Percentiles rank a stretch among this genome's conserved stretches.
Conservation (phyloP, 2,329 filamentous ascomycete genomes). For the Fusarium domesticum region DNA sequence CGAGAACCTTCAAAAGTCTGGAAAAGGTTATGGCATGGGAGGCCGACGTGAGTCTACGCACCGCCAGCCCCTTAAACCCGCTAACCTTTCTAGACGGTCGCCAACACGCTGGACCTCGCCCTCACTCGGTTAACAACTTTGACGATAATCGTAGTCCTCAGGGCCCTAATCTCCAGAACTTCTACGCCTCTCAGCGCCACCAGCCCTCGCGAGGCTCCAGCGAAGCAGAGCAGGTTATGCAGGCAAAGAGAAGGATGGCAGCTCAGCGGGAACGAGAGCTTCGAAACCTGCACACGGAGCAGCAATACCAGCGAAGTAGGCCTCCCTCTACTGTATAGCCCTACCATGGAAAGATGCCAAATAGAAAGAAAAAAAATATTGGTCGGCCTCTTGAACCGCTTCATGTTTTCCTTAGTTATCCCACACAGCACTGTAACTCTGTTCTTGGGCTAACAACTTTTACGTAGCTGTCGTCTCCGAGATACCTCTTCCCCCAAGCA, state of each 20-base stretch:
- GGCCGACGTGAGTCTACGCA: conserved; percentile 77
- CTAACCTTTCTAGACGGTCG: conserved; percentile 70
- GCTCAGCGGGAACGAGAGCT: conserved; percentile 98
- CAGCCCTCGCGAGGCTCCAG: conserved; percentile 76
- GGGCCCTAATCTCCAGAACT: conserved; percentile 80
- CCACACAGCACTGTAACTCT: conserved; percentile 29
- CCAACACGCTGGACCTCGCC: conserved; percentile 63
- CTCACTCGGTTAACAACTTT: conserved; percentile 83
- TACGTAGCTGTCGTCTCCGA: conserved; percentile 53
- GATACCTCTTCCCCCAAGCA: conserved; percentile 36
- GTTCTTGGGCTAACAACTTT: conserved; percentile 38
- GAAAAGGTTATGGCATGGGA: conserved; percentile 76
- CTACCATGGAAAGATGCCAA: conserved; percentile 38
- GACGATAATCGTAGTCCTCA: conserved; percentile 67
- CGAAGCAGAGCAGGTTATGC: conserved; percentile 98
- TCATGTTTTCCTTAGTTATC: conserved; percentile 26
- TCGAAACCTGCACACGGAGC: conserved; percentile 99
- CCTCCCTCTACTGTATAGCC: conserved; percentile 72
- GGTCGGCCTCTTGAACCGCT: conserved; percentile 24
- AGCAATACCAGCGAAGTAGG: conserved; percentile 99
- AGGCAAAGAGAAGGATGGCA: conserved; percentile 98
- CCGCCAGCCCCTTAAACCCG: conserved; percentile 72
- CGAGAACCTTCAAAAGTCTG: conserved; percentile 94
- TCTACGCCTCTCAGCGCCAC: conserved; percentile 91
- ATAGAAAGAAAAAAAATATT: conserved; percentile 38